Evolutionary conservation across 2,329 filamentous ascomycete genomes (phyloP).

Genomic region (Metarhizium rileyi): DNA sequence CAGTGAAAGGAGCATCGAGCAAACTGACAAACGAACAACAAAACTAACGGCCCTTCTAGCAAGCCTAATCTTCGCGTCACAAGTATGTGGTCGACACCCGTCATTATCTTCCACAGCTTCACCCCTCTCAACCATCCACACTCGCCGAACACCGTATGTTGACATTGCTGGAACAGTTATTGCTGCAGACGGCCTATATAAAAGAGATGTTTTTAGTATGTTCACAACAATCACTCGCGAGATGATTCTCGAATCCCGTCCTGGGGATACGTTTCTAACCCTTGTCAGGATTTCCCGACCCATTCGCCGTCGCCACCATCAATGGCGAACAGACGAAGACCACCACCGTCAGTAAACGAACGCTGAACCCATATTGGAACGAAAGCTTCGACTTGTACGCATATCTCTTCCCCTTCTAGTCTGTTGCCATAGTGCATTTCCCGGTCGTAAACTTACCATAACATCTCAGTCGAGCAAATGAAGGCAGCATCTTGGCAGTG

Average conservation of each 20-base stretch:
- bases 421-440: background rate
- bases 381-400: constrained; percentile 95
- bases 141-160: constrained; percentile 15
- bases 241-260: background rate
- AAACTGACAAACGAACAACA: background rate
- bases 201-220: constrained; percentile 98
- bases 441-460: background rate
- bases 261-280: constrained; percentile 18
- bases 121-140: background rate
- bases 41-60: constrained; percentile 35
- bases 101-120: constrained; percentile 10
- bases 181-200: constrained; percentile 95
- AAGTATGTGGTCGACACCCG: constrained; percentile 49
- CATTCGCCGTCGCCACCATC: constrained; percentile 93
- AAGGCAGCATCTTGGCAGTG: constrained; percentile 93
- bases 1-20: background rate
- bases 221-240: constrained; percentile 15
- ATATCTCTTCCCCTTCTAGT: constrained; percentile 6
- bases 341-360: constrained; percentile 95
- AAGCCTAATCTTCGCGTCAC: constrained; percentile 87
- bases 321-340: constrained; percentile 97
- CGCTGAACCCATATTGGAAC: constrained; percentile 99
- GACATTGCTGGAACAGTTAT: constrained; percentile 59
- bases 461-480: constrained; percentile 64
- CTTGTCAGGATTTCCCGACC: constrained; percentile 78